A percentile compares a stretch with the other conserved stretches of the same genome.
Evolutionary conservation across 2,329 filamentous ascomycete genomes (phyloP).

Genomic region (Chaetomium olivaceum): DNA sequence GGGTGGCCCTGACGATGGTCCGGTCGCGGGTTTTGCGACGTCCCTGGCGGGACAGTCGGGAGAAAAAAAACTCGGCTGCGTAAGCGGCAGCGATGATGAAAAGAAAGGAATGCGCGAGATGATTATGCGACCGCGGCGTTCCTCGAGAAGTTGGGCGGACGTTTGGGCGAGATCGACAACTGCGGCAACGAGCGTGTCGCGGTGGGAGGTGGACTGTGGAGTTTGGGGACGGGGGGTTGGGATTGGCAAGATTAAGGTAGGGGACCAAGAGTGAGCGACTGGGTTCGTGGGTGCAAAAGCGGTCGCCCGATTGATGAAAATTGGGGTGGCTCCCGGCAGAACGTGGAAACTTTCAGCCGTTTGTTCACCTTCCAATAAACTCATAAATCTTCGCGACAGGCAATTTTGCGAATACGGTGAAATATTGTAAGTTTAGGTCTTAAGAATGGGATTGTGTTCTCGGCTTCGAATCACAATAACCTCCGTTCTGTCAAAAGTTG

Average conservation of each 20-base stretch:
- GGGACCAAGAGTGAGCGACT: constrained; percentile 19
- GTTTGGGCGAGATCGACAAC: constrained; percentile 27
- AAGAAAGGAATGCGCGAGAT: constrained; percentile 20
- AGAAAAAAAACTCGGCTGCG: neutral
- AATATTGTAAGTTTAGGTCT: neutral
- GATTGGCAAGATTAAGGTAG: constrained; percentile 24
- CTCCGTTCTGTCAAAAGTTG: neutral
- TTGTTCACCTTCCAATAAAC: neutral
- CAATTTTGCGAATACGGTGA: neutral
- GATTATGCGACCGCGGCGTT: constrained; percentile 18
- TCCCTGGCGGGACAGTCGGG: constrained; percentile 11
- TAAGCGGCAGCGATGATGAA: constrained; percentile 16
- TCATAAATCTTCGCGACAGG: neutral
- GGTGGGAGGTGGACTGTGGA: constrained; percentile 33
- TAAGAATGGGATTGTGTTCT: neutral
- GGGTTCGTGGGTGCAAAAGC: constrained; percentile 6
- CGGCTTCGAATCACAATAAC: neutral
- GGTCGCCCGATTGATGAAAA: constrained; percentile 32
- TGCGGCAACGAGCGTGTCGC: constrained; percentile 35
- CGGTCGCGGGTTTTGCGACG: constrained; percentile 24
- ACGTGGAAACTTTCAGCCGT: constrained; percentile 16
- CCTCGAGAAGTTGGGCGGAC: constrained; percentile 22
- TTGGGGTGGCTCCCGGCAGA: constrained; percentile 19
- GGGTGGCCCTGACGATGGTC: constrained; percentile 7
- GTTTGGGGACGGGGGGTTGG: constrained; percentile 34